Evolutionary conservation across 768 basidiomycete genomes (phyloP).

Genomic region (Phaffia tasmanica): DNA sequence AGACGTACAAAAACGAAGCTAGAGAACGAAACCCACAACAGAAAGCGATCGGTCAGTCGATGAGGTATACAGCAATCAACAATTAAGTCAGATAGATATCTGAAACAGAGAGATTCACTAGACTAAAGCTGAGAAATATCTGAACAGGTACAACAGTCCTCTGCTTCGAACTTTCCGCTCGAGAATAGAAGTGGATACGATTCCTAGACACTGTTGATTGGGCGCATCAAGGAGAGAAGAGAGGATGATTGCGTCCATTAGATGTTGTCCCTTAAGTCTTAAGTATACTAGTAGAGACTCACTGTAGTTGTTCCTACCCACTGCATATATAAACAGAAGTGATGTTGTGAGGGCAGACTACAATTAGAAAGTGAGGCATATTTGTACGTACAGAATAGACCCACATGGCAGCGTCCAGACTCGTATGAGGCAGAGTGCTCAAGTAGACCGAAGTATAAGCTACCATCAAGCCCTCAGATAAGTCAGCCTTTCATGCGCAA

Average conservation of each 20-base stretch:
- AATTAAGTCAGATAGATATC: background rate
- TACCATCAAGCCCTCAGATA: conserved; percentile 2
- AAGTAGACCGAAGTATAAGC: conserved; percentile 41
- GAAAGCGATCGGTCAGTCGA: background rate
- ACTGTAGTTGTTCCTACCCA: conserved; percentile 36
- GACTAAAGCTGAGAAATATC: conserved; percentile 21
- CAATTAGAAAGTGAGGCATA: too few relatives aligned
- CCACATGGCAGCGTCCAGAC: conserved; percentile 41
- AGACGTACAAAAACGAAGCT: conserved; percentile 20
- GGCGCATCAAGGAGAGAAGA: background rate
- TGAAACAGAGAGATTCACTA: conserved; percentile 2
- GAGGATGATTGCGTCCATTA: too few relatives aligned
- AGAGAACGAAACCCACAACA: too few relatives aligned
- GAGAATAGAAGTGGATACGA: conserved; percentile 38
- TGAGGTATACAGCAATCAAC: background rate
- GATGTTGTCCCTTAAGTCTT: too few relatives aligned
- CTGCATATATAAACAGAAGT: too few relatives aligned
- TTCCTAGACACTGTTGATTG: conserved; percentile 35
- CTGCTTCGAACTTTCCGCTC: conserved; percentile 38
- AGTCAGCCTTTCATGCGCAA: background rate
- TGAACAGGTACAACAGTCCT: conserved; percentile 41
- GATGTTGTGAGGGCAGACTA: too few relatives aligned
- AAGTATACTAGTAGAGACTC: conserved; percentile 27
- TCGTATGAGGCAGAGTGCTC: conserved; percentile 40
- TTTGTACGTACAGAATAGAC: conserved; percentile 33